Evolutionary conservation across 2,329 filamentous ascomycete genomes (phyloP).

Genomic region (Aspergillus neotritici): DNA sequence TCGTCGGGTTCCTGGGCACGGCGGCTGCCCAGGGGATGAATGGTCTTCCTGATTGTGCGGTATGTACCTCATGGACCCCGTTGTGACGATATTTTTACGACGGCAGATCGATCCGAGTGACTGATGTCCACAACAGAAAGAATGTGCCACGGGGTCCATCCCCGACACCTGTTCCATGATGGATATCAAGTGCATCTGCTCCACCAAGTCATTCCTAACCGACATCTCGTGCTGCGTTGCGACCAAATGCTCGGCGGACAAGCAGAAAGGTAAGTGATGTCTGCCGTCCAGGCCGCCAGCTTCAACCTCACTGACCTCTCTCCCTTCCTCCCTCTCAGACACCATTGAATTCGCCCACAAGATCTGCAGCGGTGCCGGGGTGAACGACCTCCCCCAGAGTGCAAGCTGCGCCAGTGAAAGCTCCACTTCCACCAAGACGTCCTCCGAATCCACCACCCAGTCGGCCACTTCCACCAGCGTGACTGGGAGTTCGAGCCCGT

Average conservation of each 20-base stretch:
- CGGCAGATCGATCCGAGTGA: neutral
- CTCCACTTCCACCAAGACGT: slow-evolving; percentile 13
- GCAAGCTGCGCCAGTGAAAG: slow-evolving; percentile 22
- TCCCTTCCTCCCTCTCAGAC: slow-evolving; percentile 17
- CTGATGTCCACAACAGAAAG: slow-evolving; percentile 19
- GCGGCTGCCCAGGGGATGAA: slow-evolving; percentile 43
- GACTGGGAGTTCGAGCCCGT: slow-evolving; percentile 4
- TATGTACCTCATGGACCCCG: slow-evolving; percentile 34
- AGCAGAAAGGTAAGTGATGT: slow-evolving; percentile 37
- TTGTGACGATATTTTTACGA: neutral
- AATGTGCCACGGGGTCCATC: slow-evolving; percentile 40
- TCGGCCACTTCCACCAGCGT: neutral
- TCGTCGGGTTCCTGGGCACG: slow-evolving; percentile 49
- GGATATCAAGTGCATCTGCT: slow-evolving; percentile 49
- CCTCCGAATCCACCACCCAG: slow-evolving; percentile 4
- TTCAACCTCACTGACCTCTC: neutral
- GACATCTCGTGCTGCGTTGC: slow-evolving; percentile 48
- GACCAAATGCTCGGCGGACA: slow-evolving; percentile 35
- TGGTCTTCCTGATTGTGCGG: slow-evolving; percentile 50
- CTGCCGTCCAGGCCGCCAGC: neutral
- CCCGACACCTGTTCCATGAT: slow-evolving; percentile 34
- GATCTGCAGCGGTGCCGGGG: slow-evolving; percentile 36
- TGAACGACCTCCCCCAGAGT: slow-evolving; percentile 30
- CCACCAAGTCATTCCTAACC: slow-evolving; percentile 40
- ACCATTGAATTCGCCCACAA: slow-evolving; percentile 32